These are phyloP conservation scores for Paramecium sonneborni DNA, from an alignment of 73 alveolate species.

Conservation along the genomic window DNA sequence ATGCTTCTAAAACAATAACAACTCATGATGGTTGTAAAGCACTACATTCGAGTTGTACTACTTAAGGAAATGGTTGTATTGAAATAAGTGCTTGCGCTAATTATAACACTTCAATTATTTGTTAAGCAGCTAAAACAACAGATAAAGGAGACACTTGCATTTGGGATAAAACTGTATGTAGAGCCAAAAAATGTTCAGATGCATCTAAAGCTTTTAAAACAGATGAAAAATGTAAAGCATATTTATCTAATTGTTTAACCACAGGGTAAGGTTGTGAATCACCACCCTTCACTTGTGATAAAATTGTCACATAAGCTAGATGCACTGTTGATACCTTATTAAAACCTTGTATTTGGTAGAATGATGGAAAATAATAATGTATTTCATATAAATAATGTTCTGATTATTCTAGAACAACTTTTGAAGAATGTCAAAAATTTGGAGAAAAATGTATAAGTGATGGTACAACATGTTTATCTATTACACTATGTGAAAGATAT, in stretches of 20 bases:
- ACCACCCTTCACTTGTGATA: neutral
- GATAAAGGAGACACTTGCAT: neutral
- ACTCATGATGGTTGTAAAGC: slow-evolving; percentile 34
- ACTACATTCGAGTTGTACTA: neutral
- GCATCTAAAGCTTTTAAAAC: slow-evolving; percentile 18
- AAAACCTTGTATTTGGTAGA: neutral
- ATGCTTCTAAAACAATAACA: neutral
- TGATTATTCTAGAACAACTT: neutral
- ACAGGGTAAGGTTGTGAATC: slow-evolving; percentile 20
- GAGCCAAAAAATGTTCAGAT: slow-evolving; percentile 35
- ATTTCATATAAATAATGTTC: neutral
- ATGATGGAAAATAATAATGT: neutral
- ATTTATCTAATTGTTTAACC: neutral
- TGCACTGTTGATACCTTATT: neutral
- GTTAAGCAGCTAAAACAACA: slow-evolving; percentile 41
- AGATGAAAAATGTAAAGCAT: neutral
- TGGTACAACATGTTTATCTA: neutral
- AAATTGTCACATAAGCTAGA: neutral
- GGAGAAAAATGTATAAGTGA: slow-evolving; percentile 1
- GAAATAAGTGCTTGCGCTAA: neutral
- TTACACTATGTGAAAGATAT: neutral
- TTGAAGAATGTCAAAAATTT: neutral
- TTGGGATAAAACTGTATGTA: slow-evolving; percentile 14
- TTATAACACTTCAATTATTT: neutral
- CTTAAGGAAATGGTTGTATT: slow-evolving; percentile 38